Base-by-base conservation (phyloP, 1,284 basidiomycete species). In the Cerioporus squamosus region DNA sequence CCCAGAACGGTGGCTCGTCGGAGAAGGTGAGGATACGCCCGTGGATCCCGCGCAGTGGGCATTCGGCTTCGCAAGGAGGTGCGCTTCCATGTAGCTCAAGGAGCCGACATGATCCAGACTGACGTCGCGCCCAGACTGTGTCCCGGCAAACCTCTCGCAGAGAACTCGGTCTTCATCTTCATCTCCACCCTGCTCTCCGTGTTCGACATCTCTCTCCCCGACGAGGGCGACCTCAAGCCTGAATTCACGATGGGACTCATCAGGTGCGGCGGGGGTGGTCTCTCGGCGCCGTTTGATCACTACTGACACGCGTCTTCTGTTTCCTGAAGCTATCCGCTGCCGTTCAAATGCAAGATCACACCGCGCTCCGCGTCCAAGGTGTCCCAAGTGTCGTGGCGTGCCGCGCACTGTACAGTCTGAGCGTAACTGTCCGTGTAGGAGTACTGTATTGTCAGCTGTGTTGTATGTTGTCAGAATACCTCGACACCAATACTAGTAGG, bases 131-230 rank as follows among this genome's bases (percentile, higher is more conserved):
- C 14, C 39, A 70, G 70, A 18, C 49, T 68, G 15, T 70, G 70
- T 36, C 68, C 70, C 0, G 70, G 70, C 5, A 62, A 53, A 44
- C 49, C 61, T 43, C 65, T 70, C 33, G 70, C 64, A 2, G 64
- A 67, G 43, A 65, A 66, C 47, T 60, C 68, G 1, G 33, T 70
- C 8, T 70, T 69, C 55, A 66, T 71, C 45, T 40, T 62, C 18
- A 65, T 68, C 26, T 53, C 66, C 3, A 67, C 62, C 4, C 45
- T 70, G 4, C 55, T 71, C 1, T 38, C 63, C 12, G 57, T 58
- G 24, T 71, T 72, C 54, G 57, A 68, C 52, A 65, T 72, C 36
- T 38, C 36, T 4, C 48, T 50, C 2, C 59, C 59, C 10, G 40
- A 48, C 5, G 58, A 64, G 17, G 63, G 39, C 8, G 38, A 52